Evolutionary conservation across 2,329 filamentous ascomycete genomes (phyloP).

Genomic region (Seiridium cupressi): DNA sequence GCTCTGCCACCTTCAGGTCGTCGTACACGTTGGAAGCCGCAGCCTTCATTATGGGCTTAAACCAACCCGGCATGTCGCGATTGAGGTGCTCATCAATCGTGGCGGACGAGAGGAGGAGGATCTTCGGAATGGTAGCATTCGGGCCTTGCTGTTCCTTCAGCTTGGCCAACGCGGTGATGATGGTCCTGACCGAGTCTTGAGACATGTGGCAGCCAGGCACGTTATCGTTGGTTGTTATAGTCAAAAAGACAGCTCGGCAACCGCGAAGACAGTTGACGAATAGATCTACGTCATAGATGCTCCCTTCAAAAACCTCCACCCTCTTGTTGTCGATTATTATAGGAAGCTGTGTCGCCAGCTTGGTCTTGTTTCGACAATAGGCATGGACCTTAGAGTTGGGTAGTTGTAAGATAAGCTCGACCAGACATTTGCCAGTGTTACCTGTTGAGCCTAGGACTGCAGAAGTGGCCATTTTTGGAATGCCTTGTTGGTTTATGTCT

Average conservation of each 20-base stretch:
- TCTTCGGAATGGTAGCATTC: conserved; percentile 26
- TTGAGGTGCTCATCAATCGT: conserved; percentile 37
- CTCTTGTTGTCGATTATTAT: conserved; percentile 25
- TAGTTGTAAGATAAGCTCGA: conserved; percentile 33
- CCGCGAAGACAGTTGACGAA: conserved; percentile 34
- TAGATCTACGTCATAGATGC: conserved; percentile 35
- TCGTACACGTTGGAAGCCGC: conserved; percentile 35
- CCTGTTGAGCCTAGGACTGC: conserved; percentile 42
- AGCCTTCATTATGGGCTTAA: conserved; percentile 26
- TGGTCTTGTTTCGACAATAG: conserved; percentile 41
- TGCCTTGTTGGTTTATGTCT: conserved; percentile 28
- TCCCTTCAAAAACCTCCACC: conserved; percentile 40
- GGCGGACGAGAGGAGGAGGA: conserved; percentile 42
- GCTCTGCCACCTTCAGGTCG: conserved; percentile 34
- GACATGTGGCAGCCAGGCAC: conserved; percentile 36
- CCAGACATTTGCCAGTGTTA: conserved; percentile 39
- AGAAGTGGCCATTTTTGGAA: conserved; percentile 26
- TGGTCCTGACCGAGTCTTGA: conserved; percentile 30
- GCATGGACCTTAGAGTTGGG: conserved; percentile 33
- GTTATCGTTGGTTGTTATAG: conserved; percentile 40
- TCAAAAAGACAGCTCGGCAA: conserved; percentile 36
- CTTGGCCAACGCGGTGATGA: conserved; percentile 34
- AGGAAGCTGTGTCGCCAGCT: conserved; percentile 34
- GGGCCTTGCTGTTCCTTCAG: conserved; percentile 12
- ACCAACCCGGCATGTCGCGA: conserved; percentile 23